phyloP scores from a whole-genome alignment of 768 basidiomycete species.

The Suillus decipiens region DNA sequence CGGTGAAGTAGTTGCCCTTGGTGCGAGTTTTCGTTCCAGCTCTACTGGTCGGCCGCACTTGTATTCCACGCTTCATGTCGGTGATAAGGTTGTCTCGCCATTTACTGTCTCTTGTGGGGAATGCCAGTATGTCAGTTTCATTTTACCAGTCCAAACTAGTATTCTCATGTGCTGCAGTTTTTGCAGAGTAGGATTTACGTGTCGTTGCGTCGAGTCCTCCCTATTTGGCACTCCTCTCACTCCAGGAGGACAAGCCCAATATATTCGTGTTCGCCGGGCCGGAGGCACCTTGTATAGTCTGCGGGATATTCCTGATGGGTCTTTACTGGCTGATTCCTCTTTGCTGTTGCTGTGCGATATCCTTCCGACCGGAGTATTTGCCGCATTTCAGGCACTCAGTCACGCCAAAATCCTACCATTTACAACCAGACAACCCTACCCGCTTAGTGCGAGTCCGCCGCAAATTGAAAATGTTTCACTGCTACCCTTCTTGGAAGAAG shows the following conservation, averaged over 20 bases:
- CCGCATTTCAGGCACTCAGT: conserved; percentile 67
- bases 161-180: conserved; percentile 42
- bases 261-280: conserved; percentile 74
- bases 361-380: conserved; percentile 79
- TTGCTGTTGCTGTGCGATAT: conserved; percentile 76
- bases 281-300: conserved; percentile 77
- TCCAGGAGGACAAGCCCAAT: conserved; percentile 80
- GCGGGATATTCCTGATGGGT: conserved; percentile 48
- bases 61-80: conserved; percentile 64
- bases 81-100: conserved; percentile 78
- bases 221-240: conserved; percentile 69
- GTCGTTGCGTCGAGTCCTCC: conserved; percentile 58
- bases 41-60: conserved; percentile 55
- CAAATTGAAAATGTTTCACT: conserved; percentile 6
- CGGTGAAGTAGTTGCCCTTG: conserved; percentile 70
- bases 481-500: conserved; percentile 42
- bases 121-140: conserved; percentile 60
- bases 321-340: conserved; percentile 61
- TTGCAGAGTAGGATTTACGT: conserved; percentile 74
- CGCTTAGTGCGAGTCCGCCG: conserved; percentile 31
- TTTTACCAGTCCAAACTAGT: background rate
- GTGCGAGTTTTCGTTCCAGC: conserved; percentile 51
- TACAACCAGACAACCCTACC: conserved; percentile 61
- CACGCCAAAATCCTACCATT: conserved; percentile 71
- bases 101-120: conserved; percentile 86